These are phyloP conservation scores for Sherardia arvensis DNA, from an alignment of 257 asterid genomes.

Conservation along the genomic window DNA sequence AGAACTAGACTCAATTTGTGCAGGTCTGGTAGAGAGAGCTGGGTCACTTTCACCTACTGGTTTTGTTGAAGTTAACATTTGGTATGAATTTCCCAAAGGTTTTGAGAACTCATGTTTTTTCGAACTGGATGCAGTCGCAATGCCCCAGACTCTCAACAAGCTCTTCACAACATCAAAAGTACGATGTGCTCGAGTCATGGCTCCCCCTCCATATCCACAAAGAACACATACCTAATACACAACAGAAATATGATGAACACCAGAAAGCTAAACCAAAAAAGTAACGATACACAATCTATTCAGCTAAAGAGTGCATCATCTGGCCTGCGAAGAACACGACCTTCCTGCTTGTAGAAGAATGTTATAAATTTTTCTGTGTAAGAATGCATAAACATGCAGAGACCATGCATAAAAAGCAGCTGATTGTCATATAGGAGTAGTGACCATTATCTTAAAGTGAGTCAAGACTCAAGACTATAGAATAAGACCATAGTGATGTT, in stretches of 20 bases:
- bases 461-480: not conserved
- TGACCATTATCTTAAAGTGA: not conserved
- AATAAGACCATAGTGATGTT: not conserved
- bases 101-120: not conserved
- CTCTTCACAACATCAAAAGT: slow-evolving; percentile 20
- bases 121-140: slow-evolving; percentile 1
- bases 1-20: slow-evolving; percentile 4
- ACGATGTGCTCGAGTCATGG: slow-evolving; percentile 25
- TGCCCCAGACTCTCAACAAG: slow-evolving; percentile 19
- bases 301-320: not conserved
- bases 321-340: not conserved
- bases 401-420: not conserved
- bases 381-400: not conserved
- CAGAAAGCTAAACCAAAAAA: not conserved
- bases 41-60: slow-evolving; percentile 8
- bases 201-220: slow-evolving; percentile 28
- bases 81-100: not conserved
- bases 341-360: not conserved
- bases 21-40: slow-evolving; percentile 8
- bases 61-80: slow-evolving; percentile 10
- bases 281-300: not conserved
- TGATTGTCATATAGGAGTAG: not conserved
- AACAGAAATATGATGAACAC: not conserved
- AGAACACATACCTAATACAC: slow-evolving; percentile 24
- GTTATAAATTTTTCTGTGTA: not conserved